These are phyloP conservation scores for Penicillium carneum DNA, from an alignment of 2,329 filamentous ascomycete species.

Conservation along the genomic window DNA sequence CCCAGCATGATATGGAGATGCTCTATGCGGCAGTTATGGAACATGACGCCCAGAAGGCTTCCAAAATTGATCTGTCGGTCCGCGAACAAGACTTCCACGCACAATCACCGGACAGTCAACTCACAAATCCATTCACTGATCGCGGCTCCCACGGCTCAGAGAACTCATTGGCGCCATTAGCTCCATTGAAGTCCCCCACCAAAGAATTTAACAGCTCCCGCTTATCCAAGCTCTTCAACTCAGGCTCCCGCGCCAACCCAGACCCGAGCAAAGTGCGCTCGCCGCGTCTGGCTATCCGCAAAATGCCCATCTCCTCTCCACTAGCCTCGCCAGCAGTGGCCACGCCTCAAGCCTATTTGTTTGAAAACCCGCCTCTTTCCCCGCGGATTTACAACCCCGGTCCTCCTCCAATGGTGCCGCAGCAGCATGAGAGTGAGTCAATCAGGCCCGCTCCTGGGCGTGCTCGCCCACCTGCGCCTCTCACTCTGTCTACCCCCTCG, in stretches of 20 bases:
- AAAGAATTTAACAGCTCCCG: slow-evolving; percentile 43
- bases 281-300: slow-evolving; percentile 56
- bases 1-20: slow-evolving; percentile 83
- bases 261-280: slow-evolving; percentile 54
- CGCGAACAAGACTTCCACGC: slow-evolving; percentile 29
- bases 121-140: slow-evolving; percentile 41
- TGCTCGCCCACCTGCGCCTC: slow-evolving; percentile 41
- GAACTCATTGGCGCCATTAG: slow-evolving; percentile 27
- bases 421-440: slow-evolving; percentile 22
- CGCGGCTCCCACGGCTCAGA: slow-evolving; percentile 39
- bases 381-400: slow-evolving; percentile 64
- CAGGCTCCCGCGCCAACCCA: slow-evolving; percentile 49
- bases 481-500: slow-evolving; percentile 41
- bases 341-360: slow-evolving; percentile 54
- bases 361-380: slow-evolving; percentile 63
- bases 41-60: slow-evolving; percentile 69
- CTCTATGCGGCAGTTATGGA: slow-evolving; percentile 93
- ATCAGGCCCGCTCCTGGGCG: slow-evolving; percentile 27
- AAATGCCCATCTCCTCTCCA: slow-evolving; percentile 65
- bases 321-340: slow-evolving; percentile 56
- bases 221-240: slow-evolving; percentile 53
- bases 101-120: slow-evolving; percentile 37
- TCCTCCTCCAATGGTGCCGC: slow-evolving; percentile 62
- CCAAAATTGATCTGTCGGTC: slow-evolving; percentile 31
- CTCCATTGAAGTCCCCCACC: slow-evolving; percentile 36